Conservation (phyloP, 1,139 yeast species). For the Kodamaea ohmeri region DNA sequence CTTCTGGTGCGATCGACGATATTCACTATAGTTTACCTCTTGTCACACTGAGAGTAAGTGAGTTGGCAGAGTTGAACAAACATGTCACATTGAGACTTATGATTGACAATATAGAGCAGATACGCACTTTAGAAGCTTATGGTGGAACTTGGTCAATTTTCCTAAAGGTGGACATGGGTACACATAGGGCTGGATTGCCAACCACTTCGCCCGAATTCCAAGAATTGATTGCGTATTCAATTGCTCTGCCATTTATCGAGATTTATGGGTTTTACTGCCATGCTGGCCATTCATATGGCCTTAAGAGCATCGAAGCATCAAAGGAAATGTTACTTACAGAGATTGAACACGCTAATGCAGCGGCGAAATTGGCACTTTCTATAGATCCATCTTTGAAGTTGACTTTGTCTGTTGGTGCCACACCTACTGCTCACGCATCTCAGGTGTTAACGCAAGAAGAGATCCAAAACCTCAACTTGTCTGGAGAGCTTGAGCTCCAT, state of each 20-base stretch:
- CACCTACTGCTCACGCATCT: constrained; percentile 75
- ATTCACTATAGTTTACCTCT: constrained; percentile 71
- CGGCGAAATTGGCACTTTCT: constrained; percentile 42
- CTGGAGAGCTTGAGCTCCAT: constrained; percentile 62
- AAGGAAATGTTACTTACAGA: constrained; percentile 51
- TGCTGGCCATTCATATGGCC: constrained; percentile 71
- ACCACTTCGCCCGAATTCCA: constrained; percentile 29
- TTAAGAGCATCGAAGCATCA: constrained; percentile 48
- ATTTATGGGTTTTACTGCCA: constrained; percentile 74
- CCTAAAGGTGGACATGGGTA: constrained; percentile 59
- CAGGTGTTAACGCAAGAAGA: constrained; percentile 25
- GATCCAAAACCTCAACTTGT: constrained; percentile 23
- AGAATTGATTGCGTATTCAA: constrained; percentile 28
- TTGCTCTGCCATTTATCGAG: constrained; percentile 24
- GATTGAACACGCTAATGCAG: constrained; percentile 52
- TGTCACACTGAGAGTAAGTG: constrained; percentile 49
- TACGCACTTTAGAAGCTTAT: constrained; percentile 44
- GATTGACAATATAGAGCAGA: constrained; percentile 60
- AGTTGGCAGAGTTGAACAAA: constrained; percentile 45
- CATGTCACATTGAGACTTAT: constrained; percentile 52
- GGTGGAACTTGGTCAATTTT: constrained; percentile 51
- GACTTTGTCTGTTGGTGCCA: constrained; percentile 68
- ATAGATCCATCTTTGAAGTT: constrained; percentile 29
- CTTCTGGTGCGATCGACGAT: constrained; percentile 50
- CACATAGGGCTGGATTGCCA: constrained; percentile 60